A percentile compares a stretch with the other conserved stretches of the same genome.
phyloP scores from a whole-genome alignment of 257 asterid genomes.

The Ballota nigra region DNA sequence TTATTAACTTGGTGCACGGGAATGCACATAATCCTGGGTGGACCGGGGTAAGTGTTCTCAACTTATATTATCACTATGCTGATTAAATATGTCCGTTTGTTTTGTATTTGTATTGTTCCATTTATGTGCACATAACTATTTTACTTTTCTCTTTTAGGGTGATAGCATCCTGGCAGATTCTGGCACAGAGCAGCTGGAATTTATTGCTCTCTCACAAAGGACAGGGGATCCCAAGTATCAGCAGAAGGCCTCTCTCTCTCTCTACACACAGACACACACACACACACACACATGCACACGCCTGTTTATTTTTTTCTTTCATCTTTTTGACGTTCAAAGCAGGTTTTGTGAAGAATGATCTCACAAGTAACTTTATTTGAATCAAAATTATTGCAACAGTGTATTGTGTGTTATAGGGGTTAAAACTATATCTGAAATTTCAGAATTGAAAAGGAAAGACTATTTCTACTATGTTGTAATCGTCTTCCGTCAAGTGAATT shows the following conservation, averaged over 20 bases:
- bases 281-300: neutral
- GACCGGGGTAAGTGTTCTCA: conserved; percentile 79
- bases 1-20: conserved; percentile 86
- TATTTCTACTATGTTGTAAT: conserved; percentile 8
- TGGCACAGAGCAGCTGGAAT: conserved; percentile 96
- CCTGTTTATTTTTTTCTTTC: neutral
- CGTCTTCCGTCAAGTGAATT: conserved; percentile 21
- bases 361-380: conserved; percentile 9
- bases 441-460: neutral
- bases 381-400: conserved; percentile 1
- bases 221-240: conserved; percentile 90
- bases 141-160: conserved; percentile 57
- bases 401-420: neutral
- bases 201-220: conserved; percentile 98
- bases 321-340: neutral
- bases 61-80: conserved; percentile 1
- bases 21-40: conserved; percentile 97
- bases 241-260: conserved; percentile 51
- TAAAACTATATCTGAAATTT: conserved; percentile 8
- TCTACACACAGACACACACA: no score
- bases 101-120: neutral
- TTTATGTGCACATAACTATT: neutral
- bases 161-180: conserved; percentile 97
- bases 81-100: conserved; percentile 4
- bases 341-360: conserved; percentile 12